Percentiles rank a stretch among this genome's conserved stretches.
Evolutionary conservation across 495 filamentous ascomycete species (phyloP).

Genomic region (Amorphotheca resinae): DNA sequence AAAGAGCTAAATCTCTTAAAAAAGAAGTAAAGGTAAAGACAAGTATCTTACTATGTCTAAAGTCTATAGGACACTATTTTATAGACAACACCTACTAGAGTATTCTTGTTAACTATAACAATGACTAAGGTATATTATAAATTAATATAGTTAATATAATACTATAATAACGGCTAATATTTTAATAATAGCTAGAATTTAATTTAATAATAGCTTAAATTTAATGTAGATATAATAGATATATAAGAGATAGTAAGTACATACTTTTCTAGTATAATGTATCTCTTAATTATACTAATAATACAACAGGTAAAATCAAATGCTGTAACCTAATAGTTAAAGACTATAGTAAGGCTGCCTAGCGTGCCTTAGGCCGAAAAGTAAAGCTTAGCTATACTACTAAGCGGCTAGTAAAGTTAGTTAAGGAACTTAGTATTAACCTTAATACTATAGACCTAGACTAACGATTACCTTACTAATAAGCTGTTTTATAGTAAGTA

Average conservation of each 20-base stretch:
- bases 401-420: not conserved
- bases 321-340: not conserved
- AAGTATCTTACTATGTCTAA: not conserved
- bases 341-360: not conserved
- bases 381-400: not conserved
- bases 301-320: not conserved
- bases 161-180: slow-evolving; percentile 35
- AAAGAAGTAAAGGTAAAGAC: not conserved
- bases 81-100: slow-evolving; percentile 35
- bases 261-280: no score
- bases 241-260: not conserved
- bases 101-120: no score
- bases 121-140: no score
- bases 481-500: not conserved
- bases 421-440: not conserved
- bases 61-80: slow-evolving; percentile 35
- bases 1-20: slow-evolving; percentile 3
- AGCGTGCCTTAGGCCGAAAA: not conserved
- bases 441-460: not conserved
- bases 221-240: no score
- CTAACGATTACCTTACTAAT: not conserved
- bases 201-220: no score
- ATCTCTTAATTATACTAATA: not conserved
- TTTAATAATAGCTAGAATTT: no score
- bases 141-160: no score